A percentile compares a stretch with the other conserved stretches of the same genome.
These are phyloP conservation scores for Penicillium turbatum DNA, from an alignment of 495 filamentous ascomycete genomes.

Conservation along the genomic window DNA sequence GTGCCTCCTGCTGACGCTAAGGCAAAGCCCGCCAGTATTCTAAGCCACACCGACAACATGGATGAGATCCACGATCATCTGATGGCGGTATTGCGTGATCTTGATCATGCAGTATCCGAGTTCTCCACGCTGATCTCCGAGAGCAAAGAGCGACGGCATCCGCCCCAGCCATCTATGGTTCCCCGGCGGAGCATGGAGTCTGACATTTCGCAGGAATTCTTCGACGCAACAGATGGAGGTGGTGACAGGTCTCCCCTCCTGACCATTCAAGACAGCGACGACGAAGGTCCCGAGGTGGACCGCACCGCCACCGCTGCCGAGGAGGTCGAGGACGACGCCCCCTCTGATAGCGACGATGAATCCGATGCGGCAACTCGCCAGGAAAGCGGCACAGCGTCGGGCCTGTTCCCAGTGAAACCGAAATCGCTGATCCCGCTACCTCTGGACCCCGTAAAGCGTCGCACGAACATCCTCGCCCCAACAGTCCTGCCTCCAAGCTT, in stretches of 20 bases:
- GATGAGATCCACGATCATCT: conserved; percentile 69
- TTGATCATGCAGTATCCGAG: conserved; percentile 76
- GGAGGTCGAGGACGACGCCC: conserved; percentile 37
- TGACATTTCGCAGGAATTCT: conserved; percentile 81
- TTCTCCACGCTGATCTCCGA: conserved; percentile 72
- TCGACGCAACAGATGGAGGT: conserved; percentile 76
- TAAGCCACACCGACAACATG: conserved; percentile 48
- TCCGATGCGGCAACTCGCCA: conserved; percentile 32
- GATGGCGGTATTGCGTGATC: conserved; percentile 70
- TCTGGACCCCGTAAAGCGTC: conserved; percentile 59
- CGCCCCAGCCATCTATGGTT: conserved; percentile 43
- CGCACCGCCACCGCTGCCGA: conserved; percentile 25
- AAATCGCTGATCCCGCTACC: conserved; percentile 78
- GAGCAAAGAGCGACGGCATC: conserved; percentile 71
- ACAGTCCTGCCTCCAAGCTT: conserved; percentile 80
- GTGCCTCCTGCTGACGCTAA: conserved; percentile 39
- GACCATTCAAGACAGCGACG: conserved; percentile 63
- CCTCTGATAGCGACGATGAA: conserved; percentile 55
- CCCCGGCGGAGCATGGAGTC: conserved; percentile 80
- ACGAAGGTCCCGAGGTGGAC: conserved; percentile 37
- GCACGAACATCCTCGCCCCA: conserved; percentile 64
- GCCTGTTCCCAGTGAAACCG: conserved; percentile 66
- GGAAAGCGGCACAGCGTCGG: conserved; percentile 40
- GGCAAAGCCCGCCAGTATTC: conserved; percentile 36
- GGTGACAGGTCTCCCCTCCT: conserved; percentile 61